Conservation (phyloP, 2,329 filamentous ascomycete species). For the Chrysoporthe cubensis region DNA sequence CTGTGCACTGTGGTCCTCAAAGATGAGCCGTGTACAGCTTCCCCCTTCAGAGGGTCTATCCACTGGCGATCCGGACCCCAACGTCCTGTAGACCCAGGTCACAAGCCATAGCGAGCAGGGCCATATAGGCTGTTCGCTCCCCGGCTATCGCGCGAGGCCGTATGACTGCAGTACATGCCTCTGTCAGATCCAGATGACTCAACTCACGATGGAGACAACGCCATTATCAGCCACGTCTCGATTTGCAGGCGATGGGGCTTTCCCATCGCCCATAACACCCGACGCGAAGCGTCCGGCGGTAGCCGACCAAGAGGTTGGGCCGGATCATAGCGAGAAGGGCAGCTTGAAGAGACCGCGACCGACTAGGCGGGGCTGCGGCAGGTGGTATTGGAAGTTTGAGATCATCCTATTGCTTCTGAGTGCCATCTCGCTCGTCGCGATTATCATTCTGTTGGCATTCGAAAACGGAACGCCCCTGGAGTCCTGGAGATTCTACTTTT, state of each 20-base stretch:
- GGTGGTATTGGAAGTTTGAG: neutral
- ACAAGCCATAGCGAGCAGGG: neutral
- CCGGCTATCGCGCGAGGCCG: neutral
- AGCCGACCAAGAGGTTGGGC: neutral
- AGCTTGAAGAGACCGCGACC: neutral
- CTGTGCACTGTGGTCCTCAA: neutral
- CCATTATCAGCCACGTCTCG: neutral
- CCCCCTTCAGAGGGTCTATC: neutral
- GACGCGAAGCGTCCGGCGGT: neutral
- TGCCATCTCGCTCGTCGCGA: neutral
- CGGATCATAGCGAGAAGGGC: neutral
- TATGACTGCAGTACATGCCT: neutral
- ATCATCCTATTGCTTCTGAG: neutral
- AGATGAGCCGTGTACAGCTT: neutral
- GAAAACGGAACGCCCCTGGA: neutral
- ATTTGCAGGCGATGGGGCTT: neutral
- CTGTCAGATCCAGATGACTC: neutral
- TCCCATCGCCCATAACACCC: neutral
- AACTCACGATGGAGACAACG: neutral
- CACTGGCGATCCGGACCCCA: neutral
- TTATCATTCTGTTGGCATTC: neutral
- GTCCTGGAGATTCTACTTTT: slow-evolving; percentile 1
- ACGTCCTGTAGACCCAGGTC: neutral
- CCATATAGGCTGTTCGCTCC: neutral
- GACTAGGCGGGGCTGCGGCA: neutral